These are phyloP conservation scores for Oxyria digyna DNA, from an alignment of 148 eudicot species.

Conservation along the genomic window DNA sequence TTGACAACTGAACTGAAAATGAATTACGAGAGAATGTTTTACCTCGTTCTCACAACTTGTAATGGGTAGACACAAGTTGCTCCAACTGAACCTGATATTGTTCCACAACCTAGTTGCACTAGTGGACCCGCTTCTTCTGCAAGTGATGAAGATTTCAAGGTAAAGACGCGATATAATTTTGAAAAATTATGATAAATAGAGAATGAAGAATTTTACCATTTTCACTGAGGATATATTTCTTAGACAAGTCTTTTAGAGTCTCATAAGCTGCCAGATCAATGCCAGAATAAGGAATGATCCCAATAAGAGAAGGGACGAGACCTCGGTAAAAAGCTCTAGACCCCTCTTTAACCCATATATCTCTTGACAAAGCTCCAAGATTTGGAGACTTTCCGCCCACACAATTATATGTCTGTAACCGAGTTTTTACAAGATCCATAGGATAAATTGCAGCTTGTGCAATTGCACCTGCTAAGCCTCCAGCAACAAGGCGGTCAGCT, in stretches of 20 bases:
- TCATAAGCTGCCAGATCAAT: constrained; percentile 93
- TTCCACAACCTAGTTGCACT: constrained; percentile 93
- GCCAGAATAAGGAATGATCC: constrained; percentile 91
- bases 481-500: constrained; percentile 65
- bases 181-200: not conserved
- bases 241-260: constrained; percentile 76
- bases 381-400: constrained; percentile 54
- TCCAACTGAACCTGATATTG: constrained; percentile 86
- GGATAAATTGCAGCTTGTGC: constrained; percentile 95
- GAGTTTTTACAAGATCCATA: constrained; percentile 87
- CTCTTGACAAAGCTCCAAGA: constrained; percentile 52
- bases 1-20: not conserved
- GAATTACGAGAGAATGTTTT: constrained; percentile 1
- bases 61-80: constrained; percentile 94
- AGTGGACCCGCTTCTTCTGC: constrained; percentile 83
- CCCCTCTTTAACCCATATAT: constrained; percentile 85
- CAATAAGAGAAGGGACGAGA: constrained; percentile 77
- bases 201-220: constrained; percentile 29
- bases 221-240: constrained; percentile 48
- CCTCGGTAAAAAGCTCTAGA: constrained; percentile 85
- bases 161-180: constrained; percentile 5
- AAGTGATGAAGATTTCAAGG: constrained; percentile 3
- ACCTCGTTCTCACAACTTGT: constrained; percentile 97
- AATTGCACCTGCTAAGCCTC: constrained; percentile 91
- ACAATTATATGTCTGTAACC: constrained; percentile 64